phyloP scores from a whole-genome alignment of 495 filamentous ascomycete genomes.

The Penicillium goetzii region DNA sequence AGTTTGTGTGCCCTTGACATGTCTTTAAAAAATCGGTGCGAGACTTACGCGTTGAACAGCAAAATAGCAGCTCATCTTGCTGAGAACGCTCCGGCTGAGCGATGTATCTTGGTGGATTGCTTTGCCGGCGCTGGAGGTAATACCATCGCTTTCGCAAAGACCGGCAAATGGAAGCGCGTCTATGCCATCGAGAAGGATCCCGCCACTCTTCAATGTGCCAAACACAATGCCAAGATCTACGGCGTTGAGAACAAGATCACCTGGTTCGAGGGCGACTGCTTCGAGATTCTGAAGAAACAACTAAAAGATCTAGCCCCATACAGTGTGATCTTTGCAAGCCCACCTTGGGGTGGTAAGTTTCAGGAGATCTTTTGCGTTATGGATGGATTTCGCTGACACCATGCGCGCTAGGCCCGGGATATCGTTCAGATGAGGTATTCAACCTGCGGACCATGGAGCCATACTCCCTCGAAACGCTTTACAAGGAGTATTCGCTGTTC shows the following conservation, averaged over 20 bases:
- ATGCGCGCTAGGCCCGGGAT: constrained; percentile 65
- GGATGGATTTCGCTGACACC: constrained; percentile 6
- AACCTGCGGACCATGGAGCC: constrained; percentile 87
- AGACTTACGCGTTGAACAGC: constrained; percentile 42
- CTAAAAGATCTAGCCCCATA: constrained; percentile 53
- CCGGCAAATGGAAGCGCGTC: constrained; percentile 73
- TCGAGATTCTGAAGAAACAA: constrained; percentile 59
- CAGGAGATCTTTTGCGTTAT: not conserved
- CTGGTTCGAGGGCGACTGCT: constrained; percentile 84
- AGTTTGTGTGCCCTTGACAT: constrained; percentile 49
- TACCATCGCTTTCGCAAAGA: constrained; percentile 87
- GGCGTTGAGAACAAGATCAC: constrained; percentile 78
- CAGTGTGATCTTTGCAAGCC: constrained; percentile 83
- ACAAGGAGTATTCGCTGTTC: constrained; percentile 58
- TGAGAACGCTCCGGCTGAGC: constrained; percentile 51
- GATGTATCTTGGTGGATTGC: constrained; percentile 72
- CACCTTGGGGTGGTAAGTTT: constrained; percentile 85
- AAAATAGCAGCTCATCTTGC: constrained; percentile 78
- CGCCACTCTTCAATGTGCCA: constrained; percentile 78
- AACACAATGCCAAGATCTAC: constrained; percentile 89
- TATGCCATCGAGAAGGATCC: constrained; percentile 87
- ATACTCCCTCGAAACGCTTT: constrained; percentile 69
- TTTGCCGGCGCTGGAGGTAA: constrained; percentile 95
- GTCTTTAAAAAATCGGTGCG: not conserved
- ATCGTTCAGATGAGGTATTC: constrained; percentile 76